phyloP scores from a whole-genome alignment of 2,329 filamentous ascomycete species.

The Capronia epimyces region DNA sequence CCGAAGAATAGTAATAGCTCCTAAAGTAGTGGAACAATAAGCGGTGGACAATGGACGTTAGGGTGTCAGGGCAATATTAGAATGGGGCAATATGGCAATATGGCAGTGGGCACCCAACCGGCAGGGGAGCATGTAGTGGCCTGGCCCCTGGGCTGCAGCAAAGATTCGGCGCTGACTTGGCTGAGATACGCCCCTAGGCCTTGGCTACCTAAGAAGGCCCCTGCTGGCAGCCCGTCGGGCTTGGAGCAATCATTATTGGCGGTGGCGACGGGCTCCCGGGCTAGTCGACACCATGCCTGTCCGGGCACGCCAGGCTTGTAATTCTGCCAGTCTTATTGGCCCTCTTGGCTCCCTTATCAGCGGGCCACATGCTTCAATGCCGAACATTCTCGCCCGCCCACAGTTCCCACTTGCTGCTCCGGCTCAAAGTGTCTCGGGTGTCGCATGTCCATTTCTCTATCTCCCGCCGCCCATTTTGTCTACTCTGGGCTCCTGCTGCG shows the following conservation, averaged over 20 bases:
- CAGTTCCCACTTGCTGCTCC: neutral
- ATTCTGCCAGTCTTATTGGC: neutral
- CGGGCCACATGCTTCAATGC: neutral
- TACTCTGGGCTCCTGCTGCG: neutral
- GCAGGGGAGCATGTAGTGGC: too few relatives aligned
- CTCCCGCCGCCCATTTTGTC: neutral
- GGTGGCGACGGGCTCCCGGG: neutral
- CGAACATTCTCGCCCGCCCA: neutral
- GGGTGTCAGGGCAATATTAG: too few relatives aligned
- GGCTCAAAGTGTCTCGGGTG: neutral
- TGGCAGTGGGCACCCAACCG: too few relatives aligned
- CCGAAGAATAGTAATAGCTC: too few relatives aligned
- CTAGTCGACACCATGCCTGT: neutral
- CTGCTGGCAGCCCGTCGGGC: too few relatives aligned
- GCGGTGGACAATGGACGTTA: too few relatives aligned
- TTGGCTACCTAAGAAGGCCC: too few relatives aligned
- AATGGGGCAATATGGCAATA: too few relatives aligned
- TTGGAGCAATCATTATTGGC: neutral
- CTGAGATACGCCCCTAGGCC: neutral
- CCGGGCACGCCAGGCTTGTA: neutral
- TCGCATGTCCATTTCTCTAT: conserved; percentile 5
- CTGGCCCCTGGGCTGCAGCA: neutral
- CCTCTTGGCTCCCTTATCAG: neutral
- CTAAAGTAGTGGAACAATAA: too few relatives aligned
- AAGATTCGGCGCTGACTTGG: neutral